These are phyloP conservation scores for Candida vaughaniae DNA, from an alignment of 805 yeast species.

Conservation along the genomic window DNA sequence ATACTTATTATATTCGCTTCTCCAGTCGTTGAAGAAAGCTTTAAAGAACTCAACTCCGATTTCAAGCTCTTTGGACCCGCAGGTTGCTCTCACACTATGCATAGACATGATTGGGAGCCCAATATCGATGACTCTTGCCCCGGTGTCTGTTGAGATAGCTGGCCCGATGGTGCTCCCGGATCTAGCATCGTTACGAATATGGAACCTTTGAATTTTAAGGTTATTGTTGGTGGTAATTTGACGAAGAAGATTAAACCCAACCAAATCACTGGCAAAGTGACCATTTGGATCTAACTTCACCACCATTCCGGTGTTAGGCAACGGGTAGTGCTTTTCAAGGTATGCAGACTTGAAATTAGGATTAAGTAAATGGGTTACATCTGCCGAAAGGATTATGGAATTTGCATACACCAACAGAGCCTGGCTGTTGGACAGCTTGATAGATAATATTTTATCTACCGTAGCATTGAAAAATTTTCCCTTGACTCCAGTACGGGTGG, in stretches of 20 bases:
- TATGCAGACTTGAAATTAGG: slow-evolving; percentile 38
- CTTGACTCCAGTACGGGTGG: slow-evolving; percentile 38
- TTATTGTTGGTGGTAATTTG: slow-evolving; percentile 22
- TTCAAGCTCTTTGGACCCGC: slow-evolving; percentile 40
- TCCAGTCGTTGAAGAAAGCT: slow-evolving; percentile 23
- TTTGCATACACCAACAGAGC: slow-evolving; percentile 24
- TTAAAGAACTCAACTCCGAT: slow-evolving; percentile 34
- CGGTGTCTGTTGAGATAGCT: slow-evolving; percentile 32
- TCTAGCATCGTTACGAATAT: slow-evolving; percentile 39
- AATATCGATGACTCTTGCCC: slow-evolving; percentile 39
- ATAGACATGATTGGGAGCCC: slow-evolving; percentile 43
- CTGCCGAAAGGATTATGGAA: slow-evolving; percentile 38
- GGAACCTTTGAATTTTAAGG: slow-evolving; percentile 35
- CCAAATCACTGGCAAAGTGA: slow-evolving; percentile 38
- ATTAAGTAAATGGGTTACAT: slow-evolving; percentile 43
- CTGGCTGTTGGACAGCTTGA: slow-evolving; percentile 2
- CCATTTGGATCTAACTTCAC: slow-evolving; percentile 37
- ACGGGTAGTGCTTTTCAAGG: slow-evolving; percentile 32
- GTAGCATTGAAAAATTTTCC: slow-evolving; percentile 26
- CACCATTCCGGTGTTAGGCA: slow-evolving; percentile 39
- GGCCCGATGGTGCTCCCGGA: slow-evolving; percentile 48
- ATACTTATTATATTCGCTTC: slow-evolving; percentile 4
- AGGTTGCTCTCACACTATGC: slow-evolving; percentile 40
- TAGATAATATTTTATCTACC: slow-evolving; percentile 13
- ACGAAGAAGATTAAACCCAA: slow-evolving; percentile 26